Conservation (phyloP, 352 stramenopile species). For the Phytophthora pisi region DNA sequence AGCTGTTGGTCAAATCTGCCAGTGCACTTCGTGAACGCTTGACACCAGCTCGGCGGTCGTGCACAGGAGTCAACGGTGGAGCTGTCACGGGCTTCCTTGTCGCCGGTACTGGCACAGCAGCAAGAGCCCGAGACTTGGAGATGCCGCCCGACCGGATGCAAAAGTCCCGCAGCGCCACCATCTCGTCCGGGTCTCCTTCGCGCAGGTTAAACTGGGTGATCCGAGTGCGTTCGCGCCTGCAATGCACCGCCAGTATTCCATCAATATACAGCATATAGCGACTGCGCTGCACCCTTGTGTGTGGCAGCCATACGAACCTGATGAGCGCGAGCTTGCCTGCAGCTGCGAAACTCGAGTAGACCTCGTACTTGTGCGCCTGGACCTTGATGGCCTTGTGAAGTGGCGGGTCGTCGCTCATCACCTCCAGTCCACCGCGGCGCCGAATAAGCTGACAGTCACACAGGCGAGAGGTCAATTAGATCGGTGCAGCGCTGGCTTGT, state of each 20-base stretch:
- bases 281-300: background rate
- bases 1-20: slow-evolving; percentile 38
- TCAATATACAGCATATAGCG: background rate
- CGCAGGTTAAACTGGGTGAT: slow-evolving; percentile 76
- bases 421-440: slow-evolving; percentile 58
- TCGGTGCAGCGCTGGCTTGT: background rate
- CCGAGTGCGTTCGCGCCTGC: slow-evolving; percentile 48
- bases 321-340: slow-evolving; percentile 76
- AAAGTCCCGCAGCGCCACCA: slow-evolving; percentile 57
- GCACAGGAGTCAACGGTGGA: slow-evolving; percentile 5
- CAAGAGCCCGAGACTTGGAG: slow-evolving; percentile 30
- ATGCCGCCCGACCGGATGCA: slow-evolving; percentile 54
- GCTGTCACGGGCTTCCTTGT: slow-evolving; percentile 14
- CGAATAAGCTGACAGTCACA: slow-evolving; percentile 43
- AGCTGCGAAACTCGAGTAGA: slow-evolving; percentile 71
- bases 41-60: slow-evolving; percentile 13
- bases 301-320: slow-evolving; percentile 34
- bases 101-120: slow-evolving; percentile 29
- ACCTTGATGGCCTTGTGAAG: slow-evolving; percentile 63
- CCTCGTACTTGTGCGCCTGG: slow-evolving; percentile 53
- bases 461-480: background rate
- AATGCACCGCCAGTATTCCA: background rate
- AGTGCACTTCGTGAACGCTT: slow-evolving; percentile 39
- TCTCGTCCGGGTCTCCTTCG: slow-evolving; percentile 42
- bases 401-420: slow-evolving; percentile 55